Evolutionary conservation across 225 moss, liverwort and hornwort species (phyloP), one percentile per base, ranked within the genome.

Genomic region (Pleurozium schreberi): DNA sequence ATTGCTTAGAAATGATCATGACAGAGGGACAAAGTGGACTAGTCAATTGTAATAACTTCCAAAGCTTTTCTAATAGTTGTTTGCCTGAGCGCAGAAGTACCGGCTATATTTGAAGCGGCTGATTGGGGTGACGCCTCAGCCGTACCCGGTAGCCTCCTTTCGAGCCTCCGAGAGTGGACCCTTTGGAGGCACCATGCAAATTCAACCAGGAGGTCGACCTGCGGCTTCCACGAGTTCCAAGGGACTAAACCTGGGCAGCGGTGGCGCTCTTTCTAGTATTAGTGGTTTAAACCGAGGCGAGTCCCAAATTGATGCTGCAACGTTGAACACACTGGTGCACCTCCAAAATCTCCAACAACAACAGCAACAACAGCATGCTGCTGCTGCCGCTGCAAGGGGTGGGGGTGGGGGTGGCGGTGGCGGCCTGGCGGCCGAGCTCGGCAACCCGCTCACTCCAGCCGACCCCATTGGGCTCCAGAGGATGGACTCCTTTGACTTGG

Each of bases 151-250:
- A 30, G 98, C 97, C 83, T 93, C 98, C 42, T 97, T 95, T 66
- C 96, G 97, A 88, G 94, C 95, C 34, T 93, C 95, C 0, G 96
- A 96, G 89, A 93, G 90, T 38, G 94, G 96, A 25, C 91, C 91
- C 59, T 99, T 96, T 74, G 96, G 93, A 49, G 98, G 98, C 59
- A 95, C 95, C 26, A 99, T 99, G 98, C 97, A 96, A 90, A 94
- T 99, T 61, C 98, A 97, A 93, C 98, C 98, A 10, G 98, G 98
- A 75, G 97, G 98, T 30, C 93, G 97, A 27, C 95, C 95, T 31
- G 89, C 93, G 68, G 95, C 94, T 30, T 85, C 96, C 61, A 93
- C 95, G 59, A 92, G 91, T 85, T 79, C 92, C 65, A 99, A 96
- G 92, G 94, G 93, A 61, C 67, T 93, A 14, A 97, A 85, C 82